phyloP scores from a whole-genome alignment of 1,284 basidiomycete genomes.

The Cryptococcus floricola region DNA sequence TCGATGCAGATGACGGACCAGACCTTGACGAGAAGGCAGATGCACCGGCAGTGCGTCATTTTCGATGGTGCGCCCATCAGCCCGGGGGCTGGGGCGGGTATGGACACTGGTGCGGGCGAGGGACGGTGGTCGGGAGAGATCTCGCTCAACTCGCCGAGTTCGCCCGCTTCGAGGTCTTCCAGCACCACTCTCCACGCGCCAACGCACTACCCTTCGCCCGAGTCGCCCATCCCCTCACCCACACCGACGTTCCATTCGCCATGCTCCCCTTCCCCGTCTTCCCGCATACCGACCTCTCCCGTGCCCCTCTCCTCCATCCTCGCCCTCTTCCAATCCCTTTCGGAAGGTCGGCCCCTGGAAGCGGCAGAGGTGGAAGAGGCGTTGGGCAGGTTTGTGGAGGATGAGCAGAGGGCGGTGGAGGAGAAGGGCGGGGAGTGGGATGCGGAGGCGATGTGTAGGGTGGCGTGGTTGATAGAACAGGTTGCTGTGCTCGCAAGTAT shows the following conservation, averaged over 20 bases:
- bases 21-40: background rate
- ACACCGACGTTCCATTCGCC: background rate
- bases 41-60: constrained; percentile 13
- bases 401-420: constrained; percentile 5
- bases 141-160: no score
- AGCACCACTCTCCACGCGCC: no score
- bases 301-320: background rate
- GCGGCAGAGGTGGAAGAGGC: constrained; percentile 3
- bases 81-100: constrained; percentile 1
- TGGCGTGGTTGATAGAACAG: constrained; percentile 20
- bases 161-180: no score
- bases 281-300: background rate
- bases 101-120: no score
- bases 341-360: background rate
- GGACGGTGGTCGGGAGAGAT: no score
- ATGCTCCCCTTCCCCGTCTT: background rate
- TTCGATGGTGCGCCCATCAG: constrained; percentile 14
- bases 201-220: no score
- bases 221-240: background rate
- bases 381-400: constrained; percentile 4
- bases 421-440: constrained; percentile 9
- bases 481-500: constrained; percentile 13
- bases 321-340: background rate
- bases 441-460: constrained; percentile 5
- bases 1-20: background rate